Evolutionary conservation across 2,329 filamentous ascomycete genomes (phyloP).

Genomic region (Botryosphaeria agaves): DNA sequence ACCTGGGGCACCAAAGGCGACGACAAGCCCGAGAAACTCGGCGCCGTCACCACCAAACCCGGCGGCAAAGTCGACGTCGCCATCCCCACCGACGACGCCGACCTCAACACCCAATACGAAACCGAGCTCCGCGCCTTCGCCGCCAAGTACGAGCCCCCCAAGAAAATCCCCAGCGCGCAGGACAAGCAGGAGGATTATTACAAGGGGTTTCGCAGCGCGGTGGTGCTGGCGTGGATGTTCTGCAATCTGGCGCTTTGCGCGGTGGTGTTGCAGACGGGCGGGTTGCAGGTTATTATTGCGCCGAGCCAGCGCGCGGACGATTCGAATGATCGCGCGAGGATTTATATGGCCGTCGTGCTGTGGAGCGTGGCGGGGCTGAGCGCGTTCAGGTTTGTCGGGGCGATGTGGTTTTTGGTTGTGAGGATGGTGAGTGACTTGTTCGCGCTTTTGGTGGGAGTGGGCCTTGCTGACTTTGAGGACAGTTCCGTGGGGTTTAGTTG

Average conservation of each 20-base stretch:
- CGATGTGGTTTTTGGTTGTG: conserved; percentile 82
- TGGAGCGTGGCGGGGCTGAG: conserved; percentile 80
- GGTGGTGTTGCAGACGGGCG: conserved; percentile 71
- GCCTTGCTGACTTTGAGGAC: conserved; percentile 3
- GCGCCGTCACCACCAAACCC: conserved; percentile 76
- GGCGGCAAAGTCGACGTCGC: conserved; percentile 88
- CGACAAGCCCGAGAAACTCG: conserved; percentile 83
- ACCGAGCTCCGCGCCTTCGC: conserved; percentile 60
- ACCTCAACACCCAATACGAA: conserved; percentile 91
- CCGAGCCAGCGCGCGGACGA: conserved; percentile 25
- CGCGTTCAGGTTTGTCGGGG: conserved; percentile 73
- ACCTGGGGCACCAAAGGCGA: conserved; percentile 98
- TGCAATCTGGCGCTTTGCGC: conserved; percentile 81
- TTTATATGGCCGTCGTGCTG: conserved; percentile 75
- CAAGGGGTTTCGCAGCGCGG: conserved; percentile 80
- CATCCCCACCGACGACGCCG: conserved; percentile 75
- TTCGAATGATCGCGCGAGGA: conserved; percentile 43
- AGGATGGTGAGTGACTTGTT: conserved; percentile 49
- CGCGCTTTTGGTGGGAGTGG: background rate
- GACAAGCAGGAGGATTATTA: conserved; percentile 98
- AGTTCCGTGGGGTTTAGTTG: conserved; percentile 7
- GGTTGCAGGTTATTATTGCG: conserved; percentile 40
- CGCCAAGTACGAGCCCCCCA: conserved; percentile 56
- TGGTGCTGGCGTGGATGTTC: conserved; percentile 93
- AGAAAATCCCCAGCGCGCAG: conserved; percentile 38